Base-by-base conservation (phyloP, 1,139 yeast genomes). In the Martiniozyma asiatica region DNA sequence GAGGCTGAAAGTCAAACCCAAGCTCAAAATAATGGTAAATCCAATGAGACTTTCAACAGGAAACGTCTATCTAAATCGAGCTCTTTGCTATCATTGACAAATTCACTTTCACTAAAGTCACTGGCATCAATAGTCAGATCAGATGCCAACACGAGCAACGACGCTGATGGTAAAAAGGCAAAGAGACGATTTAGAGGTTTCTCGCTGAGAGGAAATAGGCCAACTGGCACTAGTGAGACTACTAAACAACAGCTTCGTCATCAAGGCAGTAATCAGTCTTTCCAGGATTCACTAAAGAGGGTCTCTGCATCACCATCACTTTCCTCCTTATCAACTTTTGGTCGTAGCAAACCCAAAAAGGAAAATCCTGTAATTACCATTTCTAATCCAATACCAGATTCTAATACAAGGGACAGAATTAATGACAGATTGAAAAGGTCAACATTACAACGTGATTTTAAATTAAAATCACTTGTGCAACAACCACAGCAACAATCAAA, bases 181-280 rank as follows among this genome's bases (percentile, higher is more conserved):
- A n/a, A 24, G 7, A 24, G 20, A 15, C 14, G 26, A 16, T 24
- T 24, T 12, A 24, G 16, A 24, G 26, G 20, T 4, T 24, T 24
- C 8, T 24, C 26, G 16, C 16, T n/a, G n/a, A n/a, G n/a, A n/a
- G n/a, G n/a, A n/a, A n/a, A n/a, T n/a, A n/a, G n/a, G n/a, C n/a
- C n/a, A n/a, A n/a, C n/a, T n/a, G n/a, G n/a, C n/a, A n/a, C n/a
- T n/a, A n/a, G n/a, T n/a, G n/a, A n/a, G n/a, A n/a, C n/a, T n/a
- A n/a, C n/a, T n/a, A n/a, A n/a, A n/a, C n/a, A n/a, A n/a, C n/a
- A n/a, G n/a, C n/a, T n/a, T n/a, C n/a, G n/a, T n/a, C n/a, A n/a
- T n/a, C n/a, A n/a, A n/a, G n/a, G n/a, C n/a, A n/a, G n/a, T n/a
- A n/a, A n/a, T n/a, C n/a, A n/a, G n/a, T n/a, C n/a, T n/a, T n/a